These are phyloP conservation scores for Diaporthe ampelina DNA, from an alignment of 2,329 filamentous ascomycete species.

Conservation along the genomic window DNA sequence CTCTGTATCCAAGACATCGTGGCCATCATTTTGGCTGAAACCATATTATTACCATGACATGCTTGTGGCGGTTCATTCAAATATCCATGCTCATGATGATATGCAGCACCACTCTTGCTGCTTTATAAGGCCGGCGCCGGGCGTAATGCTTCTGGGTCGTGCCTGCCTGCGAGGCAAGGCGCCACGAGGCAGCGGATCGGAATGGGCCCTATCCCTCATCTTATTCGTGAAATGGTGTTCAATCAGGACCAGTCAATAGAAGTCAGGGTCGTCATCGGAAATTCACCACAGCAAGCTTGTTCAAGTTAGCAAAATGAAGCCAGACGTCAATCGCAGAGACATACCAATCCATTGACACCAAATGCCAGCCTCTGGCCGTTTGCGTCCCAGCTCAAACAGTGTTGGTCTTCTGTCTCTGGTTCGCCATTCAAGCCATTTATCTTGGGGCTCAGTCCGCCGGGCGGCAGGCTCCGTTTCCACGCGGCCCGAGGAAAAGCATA, in stretches of 20 bases:
- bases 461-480: constrained; percentile 69
- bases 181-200: neutral
- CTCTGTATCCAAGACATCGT: constrained; percentile 16
- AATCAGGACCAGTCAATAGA: neutral
- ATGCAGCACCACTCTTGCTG: neutral
- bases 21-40: constrained; percentile 13
- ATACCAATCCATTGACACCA: constrained; percentile 73
- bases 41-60: constrained; percentile 5
- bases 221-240: neutral
- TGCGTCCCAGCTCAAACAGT: constrained; percentile 74
- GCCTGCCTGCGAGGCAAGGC: neutral
- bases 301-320: constrained; percentile 39
- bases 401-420: constrained; percentile 71
- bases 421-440: constrained; percentile 57
- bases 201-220: neutral
- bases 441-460: constrained; percentile 67
- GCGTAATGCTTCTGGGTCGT: neutral
- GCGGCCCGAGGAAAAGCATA: constrained; percentile 70
- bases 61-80: neutral
- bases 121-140: neutral
- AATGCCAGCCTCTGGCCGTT: constrained; percentile 74
- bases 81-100: neutral
- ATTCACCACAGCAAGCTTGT: constrained; percentile 50
- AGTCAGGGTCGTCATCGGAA: constrained; percentile 44
- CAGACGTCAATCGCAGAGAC: constrained; percentile 48